A percentile compares a stretch with the other conserved stretches of the same genome.
Conservation (phyloP, 306 rosid genomes). For the Chamaecrista fasciculata region DNA sequence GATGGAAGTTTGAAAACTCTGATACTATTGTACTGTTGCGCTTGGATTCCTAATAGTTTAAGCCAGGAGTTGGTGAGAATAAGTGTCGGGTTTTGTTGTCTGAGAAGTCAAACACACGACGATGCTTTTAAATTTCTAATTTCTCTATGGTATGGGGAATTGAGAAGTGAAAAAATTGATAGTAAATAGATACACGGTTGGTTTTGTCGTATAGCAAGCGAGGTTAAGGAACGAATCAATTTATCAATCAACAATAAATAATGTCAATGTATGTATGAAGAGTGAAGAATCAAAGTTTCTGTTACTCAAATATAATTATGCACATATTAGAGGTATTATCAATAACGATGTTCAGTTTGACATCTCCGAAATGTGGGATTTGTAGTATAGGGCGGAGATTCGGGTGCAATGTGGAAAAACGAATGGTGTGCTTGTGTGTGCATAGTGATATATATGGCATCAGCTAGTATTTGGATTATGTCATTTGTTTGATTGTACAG, state of each 20-base stretch:
- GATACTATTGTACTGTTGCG: constrained; percentile 32
- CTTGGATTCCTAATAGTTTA: constrained; percentile 11
- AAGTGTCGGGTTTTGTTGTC: constrained; percentile 71
- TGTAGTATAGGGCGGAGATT: constrained; percentile 36
- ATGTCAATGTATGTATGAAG: neutral
- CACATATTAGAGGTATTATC: too few species aligned
- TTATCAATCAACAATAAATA: too few species aligned
- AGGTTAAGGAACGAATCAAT: constrained; percentile 38
- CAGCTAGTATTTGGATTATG: constrained; percentile 32
- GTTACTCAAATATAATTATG: constrained; percentile 25
- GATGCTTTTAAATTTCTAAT: neutral
- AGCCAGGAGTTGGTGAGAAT: constrained; percentile 66
- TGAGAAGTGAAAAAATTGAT: constrained; percentile 10
- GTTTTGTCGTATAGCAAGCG: constrained; percentile 49
- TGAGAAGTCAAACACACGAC: constrained; percentile 72
- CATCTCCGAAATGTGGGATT: constrained; percentile 39
- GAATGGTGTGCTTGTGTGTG: constrained; percentile 19
- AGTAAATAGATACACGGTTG: neutral
- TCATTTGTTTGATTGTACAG: constrained; percentile 32
- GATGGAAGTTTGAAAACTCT: constrained; percentile 43
- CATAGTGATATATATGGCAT: too few species aligned
- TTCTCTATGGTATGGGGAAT: constrained; percentile 36
- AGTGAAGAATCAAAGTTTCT: constrained; percentile 25
- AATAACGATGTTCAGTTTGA: constrained; percentile 38
- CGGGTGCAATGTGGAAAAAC: constrained; percentile 32